These are phyloP conservation scores for Fusarium chuoi DNA, from an alignment of 2,329 filamentous ascomycete species.

Conservation along the genomic window DNA sequence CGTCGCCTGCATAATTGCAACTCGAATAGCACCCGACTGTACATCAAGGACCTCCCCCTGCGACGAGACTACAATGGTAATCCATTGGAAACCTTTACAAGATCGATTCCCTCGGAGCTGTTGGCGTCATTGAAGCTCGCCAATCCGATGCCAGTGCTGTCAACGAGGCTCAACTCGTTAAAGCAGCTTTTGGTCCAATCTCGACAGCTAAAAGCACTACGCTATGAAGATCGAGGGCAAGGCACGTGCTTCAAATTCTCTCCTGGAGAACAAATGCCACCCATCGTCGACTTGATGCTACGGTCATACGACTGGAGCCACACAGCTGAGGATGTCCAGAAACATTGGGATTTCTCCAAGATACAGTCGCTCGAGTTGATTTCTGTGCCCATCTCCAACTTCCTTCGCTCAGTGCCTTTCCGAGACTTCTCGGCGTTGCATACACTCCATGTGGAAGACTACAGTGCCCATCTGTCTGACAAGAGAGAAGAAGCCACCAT, in stretches of 20 bases:
- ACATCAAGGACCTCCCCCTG: slow-evolving; percentile 56
- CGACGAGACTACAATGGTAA: slow-evolving; percentile 49
- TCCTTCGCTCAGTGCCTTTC: slow-evolving; percentile 55
- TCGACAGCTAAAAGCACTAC: slow-evolving; percentile 51
- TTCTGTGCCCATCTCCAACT: slow-evolving; percentile 57
- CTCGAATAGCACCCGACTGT: slow-evolving; percentile 47
- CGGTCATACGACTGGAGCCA: slow-evolving; percentile 63
- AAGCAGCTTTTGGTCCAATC: slow-evolving; percentile 55
- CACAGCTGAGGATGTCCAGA: slow-evolving; percentile 48
- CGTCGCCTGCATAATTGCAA: slow-evolving; percentile 47
- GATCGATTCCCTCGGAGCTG: slow-evolving; percentile 52
- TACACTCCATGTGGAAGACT: slow-evolving; percentile 57
- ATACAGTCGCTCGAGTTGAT: slow-evolving; percentile 55
- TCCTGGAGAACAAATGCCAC: slow-evolving; percentile 54
- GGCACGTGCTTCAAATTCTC: slow-evolving; percentile 57
- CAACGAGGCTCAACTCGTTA: slow-evolving; percentile 53
- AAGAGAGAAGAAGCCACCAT: slow-evolving; percentile 53
- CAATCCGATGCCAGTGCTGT: slow-evolving; percentile 53
- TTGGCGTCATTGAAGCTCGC: slow-evolving; percentile 55
- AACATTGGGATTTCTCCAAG: slow-evolving; percentile 60
- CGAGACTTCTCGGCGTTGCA: slow-evolving; percentile 50
- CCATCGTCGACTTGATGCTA: slow-evolving; percentile 54
- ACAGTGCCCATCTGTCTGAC: slow-evolving; percentile 53
- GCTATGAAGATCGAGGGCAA: slow-evolving; percentile 57
- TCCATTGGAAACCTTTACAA: slow-evolving; percentile 50